Evolutionary conservation across 805 yeast species (phyloP), one percentile per base, ranked within the genome.

Genomic region (Lachancea sp.): DNA sequence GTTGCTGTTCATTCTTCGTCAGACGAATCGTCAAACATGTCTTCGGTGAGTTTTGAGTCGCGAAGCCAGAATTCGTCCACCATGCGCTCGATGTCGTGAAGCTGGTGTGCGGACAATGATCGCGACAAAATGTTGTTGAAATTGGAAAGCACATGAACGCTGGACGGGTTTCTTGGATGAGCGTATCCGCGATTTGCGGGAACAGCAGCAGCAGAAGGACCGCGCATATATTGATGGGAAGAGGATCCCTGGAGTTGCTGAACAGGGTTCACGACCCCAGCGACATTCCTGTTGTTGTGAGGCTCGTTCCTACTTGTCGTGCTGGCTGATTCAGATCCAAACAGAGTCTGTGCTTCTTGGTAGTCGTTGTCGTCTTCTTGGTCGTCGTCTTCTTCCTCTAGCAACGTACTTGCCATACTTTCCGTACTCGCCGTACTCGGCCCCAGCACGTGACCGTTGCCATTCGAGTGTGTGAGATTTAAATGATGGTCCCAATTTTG

Each of bases 11-110:
- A n/a, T n/a, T 56, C 62, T 39, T 62, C 66, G 36, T 62, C 66
- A 29, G 60, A 57, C 3, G 64, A 58, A 22, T 57, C 59, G 5
- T 62, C 66, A 38, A 62, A 62, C 49, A 60, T 56, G 33, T 54
- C 54, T 25, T 55, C 62, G 19, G 55, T 55, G 18, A 58, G 49
- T 26, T 42, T 46, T 1, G 50, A 54, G 33, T 55, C 61, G 31
- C 52, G 53, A 15, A 60, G 46, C 66, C 66, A 62, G 42, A 55
- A 55, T 33, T 44, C 45, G 34, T 55, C 51, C 10, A 48, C 51
- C 51, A 53, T 45, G 36, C 53, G 51, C 46, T 47, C 56, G 33
- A 51, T 34, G 25, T 38, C 46, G 16, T 27, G 44, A 31, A 42
- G 36, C 35, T 40, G 48, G 38, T 37, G 44, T 30, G 41, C 20